These are phyloP conservation scores for Phyllachora maydis DNA, from an alignment of 2,329 filamentous ascomycete genomes.

Conservation along the genomic window DNA sequence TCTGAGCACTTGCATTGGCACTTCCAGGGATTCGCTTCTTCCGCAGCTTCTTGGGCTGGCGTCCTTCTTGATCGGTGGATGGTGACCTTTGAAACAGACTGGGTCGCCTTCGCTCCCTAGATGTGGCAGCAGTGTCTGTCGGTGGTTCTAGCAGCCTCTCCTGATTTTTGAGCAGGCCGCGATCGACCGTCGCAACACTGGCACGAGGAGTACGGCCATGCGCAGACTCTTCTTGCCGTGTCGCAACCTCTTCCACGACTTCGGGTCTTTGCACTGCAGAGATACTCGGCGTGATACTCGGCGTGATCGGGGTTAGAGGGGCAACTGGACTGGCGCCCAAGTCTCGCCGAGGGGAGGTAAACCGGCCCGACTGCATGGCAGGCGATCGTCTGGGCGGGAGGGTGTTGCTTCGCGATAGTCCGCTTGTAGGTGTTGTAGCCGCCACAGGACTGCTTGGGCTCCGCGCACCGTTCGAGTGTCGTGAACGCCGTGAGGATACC, in stretches of 20 bases:
- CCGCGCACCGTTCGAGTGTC: constrained; percentile 48
- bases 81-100: constrained; percentile 53
- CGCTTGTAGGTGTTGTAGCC: constrained; percentile 30
- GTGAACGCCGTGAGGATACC: constrained; percentile 73
- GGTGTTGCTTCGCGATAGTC: constrained; percentile 59
- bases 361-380: constrained; percentile 44
- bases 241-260: constrained; percentile 15
- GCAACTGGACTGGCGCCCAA: no score
- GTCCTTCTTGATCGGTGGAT: constrained; percentile 37
- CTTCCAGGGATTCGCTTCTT: constrained; percentile 68
- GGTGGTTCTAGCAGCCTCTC: constrained; percentile 8
- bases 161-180: no score
- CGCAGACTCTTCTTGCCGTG: constrained; percentile 11
- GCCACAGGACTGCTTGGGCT: constrained; percentile 45
- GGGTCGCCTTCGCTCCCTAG: constrained; percentile 46
- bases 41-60: constrained; percentile 74
- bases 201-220: constrained; percentile 2
- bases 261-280: constrained; percentile 23
- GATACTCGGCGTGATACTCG: constrained; percentile 22
- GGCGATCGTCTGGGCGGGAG: constrained; percentile 81
- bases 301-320: constrained; percentile 14
- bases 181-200: no score
- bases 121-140: constrained; percentile 24
- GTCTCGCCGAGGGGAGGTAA: no score
- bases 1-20: constrained; percentile 72